These are phyloP conservation scores for Pseudoturritis turrita DNA, from an alignment of 345 rosid genomes.

Conservation along the genomic window DNA sequence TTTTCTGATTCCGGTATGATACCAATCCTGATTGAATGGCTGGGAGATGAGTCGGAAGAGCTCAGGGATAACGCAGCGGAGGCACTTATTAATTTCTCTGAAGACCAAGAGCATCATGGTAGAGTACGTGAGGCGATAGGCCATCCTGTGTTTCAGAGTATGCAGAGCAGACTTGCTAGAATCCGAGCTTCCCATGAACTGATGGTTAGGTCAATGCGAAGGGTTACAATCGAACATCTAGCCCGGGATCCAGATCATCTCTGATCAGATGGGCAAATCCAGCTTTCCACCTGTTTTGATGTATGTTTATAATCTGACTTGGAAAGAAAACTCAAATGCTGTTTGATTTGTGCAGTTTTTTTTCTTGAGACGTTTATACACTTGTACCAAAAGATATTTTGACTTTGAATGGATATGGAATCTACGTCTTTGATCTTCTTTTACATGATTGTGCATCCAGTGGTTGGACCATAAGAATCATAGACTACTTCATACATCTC, in stretches of 20 bases:
- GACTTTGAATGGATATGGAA: neutral
- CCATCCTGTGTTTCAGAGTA: slow-evolving; percentile 33
- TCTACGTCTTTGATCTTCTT: neutral
- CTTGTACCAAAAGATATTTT: slow-evolving; percentile 7
- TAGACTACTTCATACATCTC: slow-evolving; percentile 14
- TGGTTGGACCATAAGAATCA: slow-evolving; percentile 28
- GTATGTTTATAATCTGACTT: slow-evolving; percentile 17
- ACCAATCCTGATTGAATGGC: slow-evolving; percentile 39
- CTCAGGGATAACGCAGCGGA: slow-evolving; percentile 47
- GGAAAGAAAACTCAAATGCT: neutral
- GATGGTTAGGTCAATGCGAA: slow-evolving; percentile 42
- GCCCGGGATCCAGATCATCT: slow-evolving; percentile 30
- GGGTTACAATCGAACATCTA: slow-evolving; percentile 41
- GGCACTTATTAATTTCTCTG: slow-evolving; percentile 45
- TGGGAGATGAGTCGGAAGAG: slow-evolving; percentile 45
- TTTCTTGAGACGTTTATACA: neutral
- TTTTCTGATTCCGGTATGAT: slow-evolving; percentile 41
- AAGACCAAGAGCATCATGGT: slow-evolving; percentile 36
- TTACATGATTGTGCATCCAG: slow-evolving; percentile 31
- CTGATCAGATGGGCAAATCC: neutral
- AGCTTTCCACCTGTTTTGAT: slow-evolving; percentile 3
- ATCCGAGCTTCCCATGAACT: slow-evolving; percentile 39
- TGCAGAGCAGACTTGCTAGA: slow-evolving; percentile 40
- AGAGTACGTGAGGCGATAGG: slow-evolving; percentile 38
- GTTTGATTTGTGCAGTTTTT: neutral